Evolutionary conservation across 805 yeast genomes (phyloP), one percentile per base, ranked within the genome.

Genomic region (Starmerella vaccinii): DNA sequence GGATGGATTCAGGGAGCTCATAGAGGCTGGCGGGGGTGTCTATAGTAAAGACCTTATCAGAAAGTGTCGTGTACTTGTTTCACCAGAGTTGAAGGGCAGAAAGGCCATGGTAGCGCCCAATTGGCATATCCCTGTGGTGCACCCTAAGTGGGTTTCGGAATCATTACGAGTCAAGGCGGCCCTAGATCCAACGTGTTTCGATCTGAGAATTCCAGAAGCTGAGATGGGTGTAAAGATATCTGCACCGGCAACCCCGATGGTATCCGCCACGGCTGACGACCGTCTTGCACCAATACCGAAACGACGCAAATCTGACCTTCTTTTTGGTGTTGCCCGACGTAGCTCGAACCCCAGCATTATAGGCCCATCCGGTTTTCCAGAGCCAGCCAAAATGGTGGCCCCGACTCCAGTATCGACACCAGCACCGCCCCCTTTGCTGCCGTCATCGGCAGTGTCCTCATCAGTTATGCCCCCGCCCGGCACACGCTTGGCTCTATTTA

Each of bases 111-210:
- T 57, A 32, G 78, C 79, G 2, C 52, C 59, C 21, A 62, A 61
- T 27, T 68, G 71, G 65, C 60, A 62, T 16, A 65, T 74, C 15
- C 69, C 71, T 2, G 61, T 73, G 2, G 72, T 74, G 2, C 68
- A 68, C 50, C 70, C 71, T 8, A 62, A 66, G 45, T 76, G 79
- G 79, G 46, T 76, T 13, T 30, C 60, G 4, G 71, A 72, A 50
- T 70, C 76, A 45, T 51, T 67, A 2, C 62, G 60, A 43, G 61
- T 75, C 50, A 65, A 68, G n/a, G 74, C 72, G 1, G 67, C 68
- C 15, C 54, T 75, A 37, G 65, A 65, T 16, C 71, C 64, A 27
- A 59, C 60, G n/a, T 64, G 66, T n/a, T 71, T 63, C 57, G 51
- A 47, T 21, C 44, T 53, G 19, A 38, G 26, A 24, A 22, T 47